phyloP scores from a whole-genome alignment of 2,329 filamentous ascomycete species.

The Calonectria pseudoreteaudii region DNA sequence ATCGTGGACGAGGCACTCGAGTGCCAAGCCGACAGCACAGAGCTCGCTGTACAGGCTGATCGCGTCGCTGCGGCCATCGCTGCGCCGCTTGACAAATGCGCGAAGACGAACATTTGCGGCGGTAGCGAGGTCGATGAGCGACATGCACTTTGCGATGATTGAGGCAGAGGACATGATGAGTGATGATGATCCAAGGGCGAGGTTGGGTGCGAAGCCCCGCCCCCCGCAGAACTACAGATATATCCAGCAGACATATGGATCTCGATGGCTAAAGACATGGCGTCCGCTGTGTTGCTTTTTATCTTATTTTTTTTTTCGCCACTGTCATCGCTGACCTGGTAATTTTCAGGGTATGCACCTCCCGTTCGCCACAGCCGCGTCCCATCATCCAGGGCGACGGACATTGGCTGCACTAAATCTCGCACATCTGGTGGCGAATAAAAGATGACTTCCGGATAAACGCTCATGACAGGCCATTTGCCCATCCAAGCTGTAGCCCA shows the following conservation, averaged over 20 bases:
- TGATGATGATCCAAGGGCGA: not conserved
- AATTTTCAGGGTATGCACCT: not conserved
- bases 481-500: not conserved
- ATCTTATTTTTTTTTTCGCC: not conserved
- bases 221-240: not conserved
- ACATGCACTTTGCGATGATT: not conserved
- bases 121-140: not conserved
- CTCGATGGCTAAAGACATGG: not conserved
- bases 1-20: not conserved
- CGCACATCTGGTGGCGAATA: not conserved
- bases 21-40: not conserved
- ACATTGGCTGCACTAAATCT: not conserved
- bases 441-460: not conserved
- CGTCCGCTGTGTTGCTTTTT: not conserved
- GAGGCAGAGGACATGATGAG: not conserved
- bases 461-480: not conserved
- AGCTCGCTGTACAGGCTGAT: not conserved
- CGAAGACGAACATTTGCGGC: not conserved
- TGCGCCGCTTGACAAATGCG: not conserved
- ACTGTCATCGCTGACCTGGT: not conserved
- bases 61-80: not conserved
- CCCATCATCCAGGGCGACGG: not conserved
- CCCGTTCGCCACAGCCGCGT: not conserved
- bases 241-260: not conserved
- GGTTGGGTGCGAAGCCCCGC: not conserved